Percentiles rank a stretch among this genome's conserved stretches.
Conservation (phyloP, 768 basidiomycete species). For the Leccinum subgranulosum region DNA sequence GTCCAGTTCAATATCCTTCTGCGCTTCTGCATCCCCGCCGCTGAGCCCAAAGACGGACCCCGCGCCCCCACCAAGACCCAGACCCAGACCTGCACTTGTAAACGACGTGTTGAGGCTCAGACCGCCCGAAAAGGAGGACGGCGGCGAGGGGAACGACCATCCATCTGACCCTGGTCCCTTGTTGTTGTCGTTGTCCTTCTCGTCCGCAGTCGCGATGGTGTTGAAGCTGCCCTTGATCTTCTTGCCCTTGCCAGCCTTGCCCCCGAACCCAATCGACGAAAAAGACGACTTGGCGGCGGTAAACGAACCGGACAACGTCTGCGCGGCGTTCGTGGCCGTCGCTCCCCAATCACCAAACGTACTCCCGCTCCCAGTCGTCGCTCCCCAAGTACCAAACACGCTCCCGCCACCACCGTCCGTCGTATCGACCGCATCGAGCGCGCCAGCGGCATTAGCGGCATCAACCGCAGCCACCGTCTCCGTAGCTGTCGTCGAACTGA, state of each 20-base stretch:
- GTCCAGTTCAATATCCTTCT: constrained; percentile 4
- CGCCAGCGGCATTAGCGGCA: not conserved
- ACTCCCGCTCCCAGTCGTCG: not conserved
- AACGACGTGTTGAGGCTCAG: not conserved
- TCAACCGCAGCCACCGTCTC: no score
- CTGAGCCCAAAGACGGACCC: constrained; percentile 2
- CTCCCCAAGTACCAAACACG: not conserved
- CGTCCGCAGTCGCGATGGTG: no score
- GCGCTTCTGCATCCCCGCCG: not conserved
- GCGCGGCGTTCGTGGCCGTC: not conserved
- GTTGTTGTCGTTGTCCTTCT: not conserved
- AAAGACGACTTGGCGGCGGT: not conserved
- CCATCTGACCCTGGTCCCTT: not conserved
- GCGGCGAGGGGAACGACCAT: not conserved
- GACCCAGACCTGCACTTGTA: no score
- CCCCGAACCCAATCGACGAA: constrained; percentile 1
- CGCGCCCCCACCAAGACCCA: not conserved
- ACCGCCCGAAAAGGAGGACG: not conserved
- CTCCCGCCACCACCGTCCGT: not conserved
- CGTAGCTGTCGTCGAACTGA: no score
- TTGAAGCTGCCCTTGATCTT: not conserved
- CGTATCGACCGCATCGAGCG: not conserved
- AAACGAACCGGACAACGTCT: not conserved
- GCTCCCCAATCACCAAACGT: not conserved
- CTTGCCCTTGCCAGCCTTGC: not conserved